Evolutionary conservation across 768 basidiomycete genomes (phyloP), one percentile per base, ranked within the genome.

Genomic region (Tulasnella sp.): DNA sequence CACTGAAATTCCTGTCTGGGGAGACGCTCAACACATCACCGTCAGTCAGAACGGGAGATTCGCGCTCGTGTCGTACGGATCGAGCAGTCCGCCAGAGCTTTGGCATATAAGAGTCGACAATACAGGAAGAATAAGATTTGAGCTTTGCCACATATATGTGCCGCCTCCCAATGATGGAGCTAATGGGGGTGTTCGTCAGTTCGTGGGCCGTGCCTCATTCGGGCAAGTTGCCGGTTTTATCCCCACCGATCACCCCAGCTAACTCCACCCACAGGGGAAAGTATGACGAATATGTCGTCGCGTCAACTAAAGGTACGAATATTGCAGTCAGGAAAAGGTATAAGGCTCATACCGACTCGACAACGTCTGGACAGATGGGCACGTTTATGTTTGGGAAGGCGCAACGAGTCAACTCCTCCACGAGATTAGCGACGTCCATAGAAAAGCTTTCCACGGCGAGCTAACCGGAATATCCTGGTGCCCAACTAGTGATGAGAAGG

Each of bases 321-420:
- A 74, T 8, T 14, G 42, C 42, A 42, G 42, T 42, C 42, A 42
- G 3, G 12, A 8, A n/a, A 60, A 31, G 1, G 18, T 77, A 58
- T 16, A 9, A 3, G 5, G 24, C n/a, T n/a, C 5, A 7, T 22
- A 24, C 34, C 3, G 24, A 46, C 9, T 11, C 34, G 37, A 74
- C 37, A 24, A 41, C 37, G 37, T 2, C 1, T 72, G 24, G 1
- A n/a, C 54, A 83, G 94, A 90, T 81, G 94, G 94, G 5, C 93
- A 94, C 83, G 92, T 96, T 20, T 92, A 94, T 83, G 93, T 95
- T 20, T 96, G 94, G 94, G 94, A 96, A 83, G 90, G 91, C 80
- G 93, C 94, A 86, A 92, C 93, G 14, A 94, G 90, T 14, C 31
- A 58, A 12, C 87, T 94, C 1, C 87, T 95, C 2, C 93, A 94